Conservation (phyloP, 768 basidiomycete species). For the Gymnopilus junonius region DNA sequence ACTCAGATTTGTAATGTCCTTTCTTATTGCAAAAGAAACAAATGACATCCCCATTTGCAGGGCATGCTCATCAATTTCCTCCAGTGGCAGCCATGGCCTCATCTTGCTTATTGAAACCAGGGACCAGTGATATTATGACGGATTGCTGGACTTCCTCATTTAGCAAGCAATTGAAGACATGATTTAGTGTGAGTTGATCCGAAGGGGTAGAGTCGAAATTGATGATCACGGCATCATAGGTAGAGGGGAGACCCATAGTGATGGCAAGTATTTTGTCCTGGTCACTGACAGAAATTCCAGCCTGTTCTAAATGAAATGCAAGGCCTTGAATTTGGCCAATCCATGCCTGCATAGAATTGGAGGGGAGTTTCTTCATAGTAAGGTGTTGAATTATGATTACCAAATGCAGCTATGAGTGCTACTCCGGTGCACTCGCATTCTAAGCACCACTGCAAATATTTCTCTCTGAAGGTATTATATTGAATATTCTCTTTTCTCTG, state of each 20-base stretch:
- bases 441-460: too few relatives aligned
- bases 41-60: conserved; percentile 17
- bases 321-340: conserved; percentile 23
- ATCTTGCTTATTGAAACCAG: neutral
- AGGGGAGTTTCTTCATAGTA: too few relatives aligned
- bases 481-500: too few relatives aligned
- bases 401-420: too few relatives aligned
- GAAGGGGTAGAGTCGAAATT: conserved; percentile 31
- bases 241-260: conserved; percentile 28
- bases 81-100: neutral
- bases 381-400: too few relatives aligned
- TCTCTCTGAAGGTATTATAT: too few relatives aligned
- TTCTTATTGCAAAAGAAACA: conserved; percentile 31
- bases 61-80: neutral
- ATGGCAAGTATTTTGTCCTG: conserved; percentile 30
- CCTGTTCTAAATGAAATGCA: conserved; percentile 24
- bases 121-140: neutral
- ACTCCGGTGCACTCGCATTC: too few relatives aligned
- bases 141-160: conserved; percentile 33
- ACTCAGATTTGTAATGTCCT: conserved; percentile 27
- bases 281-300: conserved; percentile 23
- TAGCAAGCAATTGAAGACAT: conserved; percentile 32
- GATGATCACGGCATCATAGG: conserved; percentile 34
- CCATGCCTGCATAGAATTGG: conserved; percentile 33
- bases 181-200: conserved; percentile 26